phyloP scores from a whole-genome alignment of 768 basidiomycete species.

The Tricholoma sp. region DNA sequence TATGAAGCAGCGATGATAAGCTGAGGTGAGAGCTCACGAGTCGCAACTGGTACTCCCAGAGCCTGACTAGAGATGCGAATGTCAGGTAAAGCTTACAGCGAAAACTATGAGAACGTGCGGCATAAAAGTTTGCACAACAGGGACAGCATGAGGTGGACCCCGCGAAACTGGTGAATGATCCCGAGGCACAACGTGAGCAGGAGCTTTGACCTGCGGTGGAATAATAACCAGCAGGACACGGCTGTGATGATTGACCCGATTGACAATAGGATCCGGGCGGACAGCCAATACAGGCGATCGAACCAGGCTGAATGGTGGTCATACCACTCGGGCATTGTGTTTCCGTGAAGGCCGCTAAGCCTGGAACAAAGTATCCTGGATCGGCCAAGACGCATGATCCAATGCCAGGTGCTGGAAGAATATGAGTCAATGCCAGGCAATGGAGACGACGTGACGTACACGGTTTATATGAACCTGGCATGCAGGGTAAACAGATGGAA shows the following conservation, averaged over 20 bases:
- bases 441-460: too few species aligned
- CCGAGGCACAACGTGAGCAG: slow-evolving; percentile 18
- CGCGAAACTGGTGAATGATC: slow-evolving; percentile 21
- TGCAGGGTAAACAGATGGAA: slow-evolving; percentile 7
- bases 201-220: slow-evolving; percentile 14
- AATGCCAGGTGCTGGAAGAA: too few species aligned
- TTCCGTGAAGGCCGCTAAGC: slow-evolving; percentile 2
- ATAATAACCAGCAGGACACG: slow-evolving; percentile 20
- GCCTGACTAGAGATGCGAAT: slow-evolving; percentile 6
- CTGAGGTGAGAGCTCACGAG: slow-evolving; percentile 3
- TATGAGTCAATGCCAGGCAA: too few species aligned
- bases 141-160: slow-evolving; percentile 20
- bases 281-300: slow-evolving; percentile 8
- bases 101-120: slow-evolving; percentile 10
- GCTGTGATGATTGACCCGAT: slow-evolving; percentile 11
- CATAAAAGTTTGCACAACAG: slow-evolving; percentile 23
- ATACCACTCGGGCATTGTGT: slow-evolving; percentile 17
- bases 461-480: slow-evolving; percentile 12
- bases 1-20: not conserved
- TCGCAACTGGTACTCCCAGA: slow-evolving; percentile 21
- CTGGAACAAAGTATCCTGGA: not conserved
- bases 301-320: slow-evolving; percentile 3
- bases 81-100: not conserved
- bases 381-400: too few species aligned
- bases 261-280: slow-evolving; percentile 19